phyloP scores from a whole-genome alignment of 495 filamentous ascomycete genomes.

The Aspergillus funiculosus region DNA sequence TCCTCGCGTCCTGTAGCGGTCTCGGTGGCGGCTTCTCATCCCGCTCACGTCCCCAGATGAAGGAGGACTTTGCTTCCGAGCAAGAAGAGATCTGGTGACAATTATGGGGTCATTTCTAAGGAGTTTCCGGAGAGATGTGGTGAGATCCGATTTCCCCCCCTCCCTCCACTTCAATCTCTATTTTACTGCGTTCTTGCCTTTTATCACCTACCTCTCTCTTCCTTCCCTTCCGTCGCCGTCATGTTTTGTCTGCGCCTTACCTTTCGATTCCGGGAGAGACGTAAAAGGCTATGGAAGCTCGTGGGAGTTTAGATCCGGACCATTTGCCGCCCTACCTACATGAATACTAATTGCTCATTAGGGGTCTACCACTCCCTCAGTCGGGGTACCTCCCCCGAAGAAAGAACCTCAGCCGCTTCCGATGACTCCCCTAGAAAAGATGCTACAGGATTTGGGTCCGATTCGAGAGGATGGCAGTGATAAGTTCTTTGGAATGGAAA shows the following conservation, averaged over 20 bases:
- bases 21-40: constrained; percentile 17
- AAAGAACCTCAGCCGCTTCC: constrained; percentile 65
- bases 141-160: constrained; percentile 21
- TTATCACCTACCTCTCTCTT: neutral
- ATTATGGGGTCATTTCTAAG: constrained; percentile 43
- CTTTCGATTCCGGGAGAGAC: neutral
- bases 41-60: constrained; percentile 29
- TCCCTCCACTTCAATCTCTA: neutral
- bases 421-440: constrained; percentile 75
- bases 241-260: neutral
- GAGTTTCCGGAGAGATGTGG: constrained; percentile 39
- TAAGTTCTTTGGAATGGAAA: constrained; percentile 98
- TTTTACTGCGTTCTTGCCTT: neutral
- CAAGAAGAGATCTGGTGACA: constrained; percentile 24
- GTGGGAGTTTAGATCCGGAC: neutral
- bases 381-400: constrained; percentile 48
- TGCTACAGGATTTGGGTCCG: constrained; percentile 71
- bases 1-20: constrained; percentile 8
- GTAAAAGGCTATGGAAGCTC: neutral
- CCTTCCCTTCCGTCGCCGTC: neutral
- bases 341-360: constrained; percentile 20
- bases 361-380: constrained; percentile 41
- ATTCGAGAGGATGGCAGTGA: constrained; percentile 85
- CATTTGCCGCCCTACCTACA: neutral
- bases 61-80: constrained; percentile 24